A percentile compares a stretch with the other conserved stretches of the same genome.
Conservation (phyloP, 1,139 yeast species). For the Debaryomyces udenii region DNA sequence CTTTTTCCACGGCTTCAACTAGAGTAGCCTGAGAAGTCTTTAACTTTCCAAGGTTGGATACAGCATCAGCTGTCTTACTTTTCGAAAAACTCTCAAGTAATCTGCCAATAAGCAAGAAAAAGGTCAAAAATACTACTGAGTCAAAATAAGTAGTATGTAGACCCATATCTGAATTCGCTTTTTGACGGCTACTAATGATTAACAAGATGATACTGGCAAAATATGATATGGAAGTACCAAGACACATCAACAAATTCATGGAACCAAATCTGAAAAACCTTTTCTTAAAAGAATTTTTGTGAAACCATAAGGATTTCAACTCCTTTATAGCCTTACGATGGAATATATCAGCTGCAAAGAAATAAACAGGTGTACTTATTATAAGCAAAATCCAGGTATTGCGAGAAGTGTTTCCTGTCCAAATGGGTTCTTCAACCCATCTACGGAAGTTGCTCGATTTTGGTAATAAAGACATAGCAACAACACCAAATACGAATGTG, state of each 20-base stretch:
- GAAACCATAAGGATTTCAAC: slow-evolving; percentile 57
- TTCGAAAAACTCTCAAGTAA: slow-evolving; percentile 68
- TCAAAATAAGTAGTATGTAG: slow-evolving; percentile 72
- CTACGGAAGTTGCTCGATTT: slow-evolving; percentile 40
- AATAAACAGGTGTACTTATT: slow-evolving; percentile 72
- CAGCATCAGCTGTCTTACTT: slow-evolving; percentile 66
- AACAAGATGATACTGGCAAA: slow-evolving; percentile 66
- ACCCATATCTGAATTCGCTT: slow-evolving; percentile 36
- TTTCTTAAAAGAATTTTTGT: slow-evolving; percentile 56
- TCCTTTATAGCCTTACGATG: slow-evolving; percentile 69
- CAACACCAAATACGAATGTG: slow-evolving; percentile 68
- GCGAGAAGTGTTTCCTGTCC: slow-evolving; percentile 66
- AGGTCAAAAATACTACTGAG: slow-evolving; percentile 73
- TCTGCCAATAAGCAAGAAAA: slow-evolving; percentile 71
- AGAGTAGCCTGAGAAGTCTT: slow-evolving; percentile 56
- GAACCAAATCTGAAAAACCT: slow-evolving; percentile 72
- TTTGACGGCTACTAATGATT: slow-evolving; percentile 48
- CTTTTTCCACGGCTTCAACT: slow-evolving; percentile 31
- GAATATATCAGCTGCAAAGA: slow-evolving; percentile 73
- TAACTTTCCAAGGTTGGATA: slow-evolving; percentile 53
- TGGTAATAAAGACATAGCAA: slow-evolving; percentile 67
- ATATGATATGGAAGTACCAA: slow-evolving; percentile 75
- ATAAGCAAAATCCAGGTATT: slow-evolving; percentile 67
- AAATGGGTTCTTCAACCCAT: slow-evolving; percentile 64
- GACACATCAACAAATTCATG: slow-evolving; percentile 70